Evolutionary conservation across 1,139 yeast genomes (phyloP).

Genomic region (Dujonia santamariae): DNA sequence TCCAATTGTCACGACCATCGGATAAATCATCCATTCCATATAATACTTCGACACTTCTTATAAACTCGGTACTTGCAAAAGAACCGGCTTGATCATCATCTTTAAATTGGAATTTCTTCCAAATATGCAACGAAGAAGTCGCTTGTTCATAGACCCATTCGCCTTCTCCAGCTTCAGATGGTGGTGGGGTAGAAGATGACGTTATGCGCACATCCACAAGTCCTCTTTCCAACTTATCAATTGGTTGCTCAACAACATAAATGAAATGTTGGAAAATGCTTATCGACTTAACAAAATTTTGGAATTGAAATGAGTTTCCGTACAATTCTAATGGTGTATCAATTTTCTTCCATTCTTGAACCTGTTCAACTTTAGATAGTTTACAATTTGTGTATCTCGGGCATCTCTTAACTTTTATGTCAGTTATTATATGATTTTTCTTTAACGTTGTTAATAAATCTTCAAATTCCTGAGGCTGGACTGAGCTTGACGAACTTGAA

Average conservation of each 20-base stretch:
- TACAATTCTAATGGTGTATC: constrained; percentile 7
- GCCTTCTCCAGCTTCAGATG: constrained; percentile 6
- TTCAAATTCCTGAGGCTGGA: background rate
- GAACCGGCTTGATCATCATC: background rate
- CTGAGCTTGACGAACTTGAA: background rate
- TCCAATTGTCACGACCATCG: constrained; percentile 18
- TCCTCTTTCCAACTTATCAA: constrained; percentile 5
- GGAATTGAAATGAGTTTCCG: constrained; percentile 1
- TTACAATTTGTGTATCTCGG: constrained; percentile 7
- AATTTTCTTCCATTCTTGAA: constrained; percentile 7
- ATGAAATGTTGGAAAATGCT: constrained; percentile 7
- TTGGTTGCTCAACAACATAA: constrained; percentile 1
- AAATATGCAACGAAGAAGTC: constrained; percentile 7
- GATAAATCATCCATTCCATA: constrained; percentile 18
- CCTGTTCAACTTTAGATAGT: constrained; percentile 6
- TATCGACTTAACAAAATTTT: constrained; percentile 2
- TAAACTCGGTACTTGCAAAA: constrained; percentile 3
- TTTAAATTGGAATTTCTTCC: constrained; percentile 8
- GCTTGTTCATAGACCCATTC: constrained; percentile 7
- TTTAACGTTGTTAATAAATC: constrained; percentile 1
- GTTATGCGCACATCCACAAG: constrained; percentile 8
- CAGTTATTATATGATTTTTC: constrained; percentile 6
- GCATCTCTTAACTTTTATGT: constrained; percentile 9
- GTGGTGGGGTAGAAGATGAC: background rate
- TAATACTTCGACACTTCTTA: constrained; percentile 19